Conservation (phyloP, 106 monocot genomes). For the Allium fistulosum region DNA sequence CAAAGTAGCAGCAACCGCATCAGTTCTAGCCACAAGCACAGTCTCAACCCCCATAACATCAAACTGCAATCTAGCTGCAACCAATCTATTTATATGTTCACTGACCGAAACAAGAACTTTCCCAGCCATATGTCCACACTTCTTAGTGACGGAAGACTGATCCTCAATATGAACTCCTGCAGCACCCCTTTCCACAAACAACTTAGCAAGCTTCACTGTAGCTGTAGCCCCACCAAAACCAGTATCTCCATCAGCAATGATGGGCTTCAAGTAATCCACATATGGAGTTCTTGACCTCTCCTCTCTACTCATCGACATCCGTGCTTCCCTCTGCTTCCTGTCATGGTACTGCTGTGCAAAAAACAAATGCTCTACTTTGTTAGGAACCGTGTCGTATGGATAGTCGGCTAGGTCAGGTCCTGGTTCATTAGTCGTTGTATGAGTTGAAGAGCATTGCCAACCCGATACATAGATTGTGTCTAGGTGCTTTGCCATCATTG, state of each 20-base stretch:
- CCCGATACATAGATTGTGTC: conserved; percentile 92
- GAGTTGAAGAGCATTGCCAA: conserved; percentile 97
- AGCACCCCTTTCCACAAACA: conserved; percentile 93
- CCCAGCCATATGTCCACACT: conserved; percentile 97
- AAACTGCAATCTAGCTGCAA: conserved; percentile 82
- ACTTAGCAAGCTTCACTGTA: conserved; percentile 92
- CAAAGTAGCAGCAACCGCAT: conserved; percentile 72
- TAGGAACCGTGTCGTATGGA: conserved; percentile 96
- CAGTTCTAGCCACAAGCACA: conserved; percentile 72
- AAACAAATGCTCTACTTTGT: conserved; percentile 93
- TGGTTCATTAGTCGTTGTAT: conserved; percentile 88
- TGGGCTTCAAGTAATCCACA: conserved; percentile 80
- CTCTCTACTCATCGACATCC: conserved; percentile 60
- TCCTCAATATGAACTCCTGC: conserved; percentile 93
- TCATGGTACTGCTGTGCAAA: conserved; percentile 92
- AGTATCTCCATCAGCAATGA: conserved; percentile 87
- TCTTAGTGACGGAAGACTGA: conserved; percentile 88
- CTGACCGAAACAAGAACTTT: conserved; percentile 66
- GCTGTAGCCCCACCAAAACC: conserved; percentile 90
- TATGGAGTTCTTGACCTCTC: conserved; percentile 55
- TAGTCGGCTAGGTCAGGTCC: conserved; percentile 96
- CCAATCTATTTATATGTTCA: conserved; percentile 88
- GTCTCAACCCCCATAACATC: conserved; percentile 93
- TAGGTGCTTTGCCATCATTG: conserved; percentile 91
- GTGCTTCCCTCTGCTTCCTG: conserved; percentile 74